Conservation (phyloP, 1,284 basidiomycete genomes). For the Mycena sp. region DNA sequence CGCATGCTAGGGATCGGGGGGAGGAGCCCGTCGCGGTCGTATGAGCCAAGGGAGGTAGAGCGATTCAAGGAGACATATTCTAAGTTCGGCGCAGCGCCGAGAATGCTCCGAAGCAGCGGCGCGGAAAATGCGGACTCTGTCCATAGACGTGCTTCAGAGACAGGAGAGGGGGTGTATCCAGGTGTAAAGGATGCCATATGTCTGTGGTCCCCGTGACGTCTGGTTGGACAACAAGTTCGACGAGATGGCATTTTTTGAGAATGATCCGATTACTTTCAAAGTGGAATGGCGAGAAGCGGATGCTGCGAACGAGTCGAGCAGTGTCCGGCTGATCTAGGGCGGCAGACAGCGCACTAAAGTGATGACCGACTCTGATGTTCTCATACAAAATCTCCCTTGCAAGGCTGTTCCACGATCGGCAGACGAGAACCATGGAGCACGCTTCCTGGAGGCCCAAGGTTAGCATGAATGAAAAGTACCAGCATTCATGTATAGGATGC, state of each 20-base stretch:
- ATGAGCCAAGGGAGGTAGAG: no score
- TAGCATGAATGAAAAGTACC: not conserved
- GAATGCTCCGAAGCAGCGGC: no score
- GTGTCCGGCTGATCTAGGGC: not conserved
- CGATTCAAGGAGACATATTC: no score
- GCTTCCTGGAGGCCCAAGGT: not conserved
- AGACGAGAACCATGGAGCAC: not conserved
- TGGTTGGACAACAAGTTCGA: not conserved
- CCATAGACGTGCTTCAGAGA: not conserved
- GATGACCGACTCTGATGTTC: not conserved
- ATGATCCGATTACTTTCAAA: not conserved
- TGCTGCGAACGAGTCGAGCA: constrained; percentile 2
- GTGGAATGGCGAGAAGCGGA: not conserved
- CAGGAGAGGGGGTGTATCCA: not conserved
- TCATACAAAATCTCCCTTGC: constrained; percentile 6
- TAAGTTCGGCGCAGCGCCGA: no score
- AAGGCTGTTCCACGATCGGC: constrained; percentile 11
- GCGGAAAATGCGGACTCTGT: no score
- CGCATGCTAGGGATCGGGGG: no score
- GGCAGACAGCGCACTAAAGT: not conserved
- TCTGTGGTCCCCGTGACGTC: not conserved
- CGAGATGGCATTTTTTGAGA: not conserved
- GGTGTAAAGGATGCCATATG: no score
- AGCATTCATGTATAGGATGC: no score
- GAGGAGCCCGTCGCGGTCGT: no score